Percentiles rank a stretch among this genome's conserved stretches.
These are phyloP conservation scores for Parietaria judaica DNA, from an alignment of 306 rosid genomes.

Conservation along the genomic window DNA sequence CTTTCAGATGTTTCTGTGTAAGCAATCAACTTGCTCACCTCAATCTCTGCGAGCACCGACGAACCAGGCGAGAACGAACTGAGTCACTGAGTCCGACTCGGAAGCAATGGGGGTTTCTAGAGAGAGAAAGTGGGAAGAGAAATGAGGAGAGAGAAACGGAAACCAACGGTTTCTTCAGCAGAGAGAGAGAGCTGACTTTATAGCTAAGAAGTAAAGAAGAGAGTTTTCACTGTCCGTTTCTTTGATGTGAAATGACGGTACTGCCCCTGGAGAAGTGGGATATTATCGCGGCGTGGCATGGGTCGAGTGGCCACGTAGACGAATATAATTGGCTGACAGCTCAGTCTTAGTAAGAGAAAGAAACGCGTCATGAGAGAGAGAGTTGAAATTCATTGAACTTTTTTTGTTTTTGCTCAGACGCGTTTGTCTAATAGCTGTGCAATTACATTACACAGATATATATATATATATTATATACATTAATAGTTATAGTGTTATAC, in stretches of 20 bases:
- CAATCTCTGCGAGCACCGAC: background rate
- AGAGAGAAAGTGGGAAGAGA: background rate
- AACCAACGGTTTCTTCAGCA: background rate
- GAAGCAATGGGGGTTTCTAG: background rate
- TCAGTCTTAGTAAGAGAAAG: background rate
- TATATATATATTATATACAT: no score
- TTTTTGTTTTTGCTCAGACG: background rate
- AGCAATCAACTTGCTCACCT: background rate
- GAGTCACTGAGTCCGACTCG: background rate
- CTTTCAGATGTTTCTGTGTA: background rate
- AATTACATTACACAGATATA: background rate
- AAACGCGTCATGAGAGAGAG: conserved; percentile 1
- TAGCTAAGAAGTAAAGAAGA: background rate
- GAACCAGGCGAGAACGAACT: no score
- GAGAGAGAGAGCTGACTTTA: background rate
- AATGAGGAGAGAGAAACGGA: background rate
- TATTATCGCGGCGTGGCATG: no score
- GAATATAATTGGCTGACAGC: conserved; percentile 4
- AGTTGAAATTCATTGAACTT: background rate
- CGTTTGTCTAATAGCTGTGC: conserved; percentile 6
- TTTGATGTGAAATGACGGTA: background rate
- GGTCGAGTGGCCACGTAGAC: background rate
- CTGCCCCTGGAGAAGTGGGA: background rate
- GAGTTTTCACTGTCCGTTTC: no score
- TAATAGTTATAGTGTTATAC: no score